Evolutionary conservation across 2,329 filamentous ascomycete species (phyloP), one percentile per base, ranked within the genome.

Genomic region (Colletotrichum melonis): DNA sequence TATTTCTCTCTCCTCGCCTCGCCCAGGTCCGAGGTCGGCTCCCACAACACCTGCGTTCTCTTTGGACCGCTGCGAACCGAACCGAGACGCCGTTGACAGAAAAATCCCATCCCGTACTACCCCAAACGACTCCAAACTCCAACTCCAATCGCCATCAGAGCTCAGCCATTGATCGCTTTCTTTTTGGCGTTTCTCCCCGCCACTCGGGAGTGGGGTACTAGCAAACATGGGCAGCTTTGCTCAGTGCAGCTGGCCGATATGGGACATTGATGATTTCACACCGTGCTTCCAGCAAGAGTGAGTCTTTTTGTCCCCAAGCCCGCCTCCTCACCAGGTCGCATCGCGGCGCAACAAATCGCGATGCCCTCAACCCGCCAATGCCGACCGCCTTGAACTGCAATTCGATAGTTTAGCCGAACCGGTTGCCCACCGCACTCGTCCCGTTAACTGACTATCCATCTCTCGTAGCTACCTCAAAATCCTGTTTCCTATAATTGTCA

Each of bases 401-500:
- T 28, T 35, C 19, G n/a, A n/a, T 42, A n/a, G 4, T 30, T 14
- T 3, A 9, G 28, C 9, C 28, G 9, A 42, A 12, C 19, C 22
- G 38, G 19, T 49, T 70, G 56, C 32, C 22, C 19, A 57, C 1
- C 5, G 26, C 26, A 1, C 16, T 14, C 3, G 22, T 35, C 52
- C 4, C 6, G 46, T 1, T 35, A 24, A 49, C 72, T 74, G n/a
- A 74, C 24, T 30, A 11, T 57, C 42, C 67, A 28, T 58, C 49
- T 63, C 67, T 73, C 26, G 75, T 81, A 96, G 94, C 82, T 95
- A 94, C 82, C 89, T 97, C 67, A 92, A 94, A 82, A 91, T 94
- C 74, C 86, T 97, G 59, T 88, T 98, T 67, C 97, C 97, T 67
- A 86, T 97, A 74, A 84, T 92, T 74, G 87, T 93, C 71, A 90